These are phyloP conservation scores for Pholiota molesta DNA, from an alignment of 768 basidiomycete species.

Conservation along the genomic window DNA sequence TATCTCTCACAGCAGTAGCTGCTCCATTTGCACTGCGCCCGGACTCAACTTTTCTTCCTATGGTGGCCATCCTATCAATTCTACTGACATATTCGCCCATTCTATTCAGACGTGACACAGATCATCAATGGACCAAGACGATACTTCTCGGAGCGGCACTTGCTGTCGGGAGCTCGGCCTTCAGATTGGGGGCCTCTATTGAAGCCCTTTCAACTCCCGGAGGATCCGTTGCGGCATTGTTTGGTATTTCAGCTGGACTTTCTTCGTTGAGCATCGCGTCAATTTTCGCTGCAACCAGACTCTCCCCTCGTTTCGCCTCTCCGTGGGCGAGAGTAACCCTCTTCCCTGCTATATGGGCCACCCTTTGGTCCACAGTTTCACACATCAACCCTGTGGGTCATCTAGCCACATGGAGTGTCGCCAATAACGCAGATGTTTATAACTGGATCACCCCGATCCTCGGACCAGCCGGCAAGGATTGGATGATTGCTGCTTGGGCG, in stretches of 20 bases:
- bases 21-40: constrained; percentile 27
- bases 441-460: constrained; percentile 60
- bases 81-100: constrained; percentile 41
- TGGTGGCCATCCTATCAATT: constrained; percentile 34
- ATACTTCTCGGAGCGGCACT: constrained; percentile 39
- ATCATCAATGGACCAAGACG: constrained; percentile 18
- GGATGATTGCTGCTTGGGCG: constrained; percentile 78
- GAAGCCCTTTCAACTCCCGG: constrained; percentile 58
- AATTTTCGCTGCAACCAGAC: constrained; percentile 41
- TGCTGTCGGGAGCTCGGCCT: constrained; percentile 42
- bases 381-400: constrained; percentile 69
- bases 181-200: constrained; percentile 45
- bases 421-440: constrained; percentile 55
- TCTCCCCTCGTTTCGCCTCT: constrained; percentile 32
- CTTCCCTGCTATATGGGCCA: constrained; percentile 75
- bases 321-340: constrained; percentile 51
- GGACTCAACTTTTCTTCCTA: constrained; percentile 23
- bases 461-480: constrained; percentile 69
- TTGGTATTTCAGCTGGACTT: constrained; percentile 41
- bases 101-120: constrained; percentile 30
- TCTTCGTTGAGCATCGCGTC: constrained; percentile 45
- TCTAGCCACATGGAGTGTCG: constrained; percentile 72
- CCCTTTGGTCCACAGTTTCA: constrained; percentile 57
- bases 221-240: constrained; percentile 50
- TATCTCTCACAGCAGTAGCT: constrained; percentile 20